Evolutionary conservation across 441 rosid species (phyloP).

Genomic region (Arabidopsis hybrid): DNA sequence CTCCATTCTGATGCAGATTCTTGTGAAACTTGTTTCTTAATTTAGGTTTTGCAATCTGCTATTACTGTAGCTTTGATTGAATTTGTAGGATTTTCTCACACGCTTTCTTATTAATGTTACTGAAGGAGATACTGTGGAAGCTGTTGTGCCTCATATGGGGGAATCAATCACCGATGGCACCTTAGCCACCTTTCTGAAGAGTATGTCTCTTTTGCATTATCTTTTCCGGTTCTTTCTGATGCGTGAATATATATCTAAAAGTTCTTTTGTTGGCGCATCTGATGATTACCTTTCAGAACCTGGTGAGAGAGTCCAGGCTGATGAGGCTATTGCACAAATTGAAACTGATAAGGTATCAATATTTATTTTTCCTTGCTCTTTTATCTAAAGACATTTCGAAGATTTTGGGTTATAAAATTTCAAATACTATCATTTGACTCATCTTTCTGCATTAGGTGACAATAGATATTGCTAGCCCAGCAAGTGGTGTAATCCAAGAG

Average conservation of each 20-base stretch:
- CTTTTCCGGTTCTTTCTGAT: slow-evolving; percentile 9
- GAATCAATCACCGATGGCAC: slow-evolving; percentile 99
- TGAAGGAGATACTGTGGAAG: slow-evolving; percentile 83
- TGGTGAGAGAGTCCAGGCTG: slow-evolving; percentile 90
- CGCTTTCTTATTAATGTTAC: slow-evolving; percentile 34
- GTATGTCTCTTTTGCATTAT: slow-evolving; percentile 52
- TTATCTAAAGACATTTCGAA: not conserved
- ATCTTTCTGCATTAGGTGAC: slow-evolving; percentile 70
- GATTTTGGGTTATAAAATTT: not conserved
- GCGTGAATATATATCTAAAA: slow-evolving; percentile 17
- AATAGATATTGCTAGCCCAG: slow-evolving; percentile 92
- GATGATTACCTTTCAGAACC: slow-evolving; percentile 64
- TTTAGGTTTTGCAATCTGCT: not conserved
- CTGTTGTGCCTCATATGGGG: slow-evolving; percentile 94
- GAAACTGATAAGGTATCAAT: slow-evolving; percentile 90
- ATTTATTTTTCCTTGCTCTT: not conserved
- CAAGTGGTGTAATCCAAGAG: slow-evolving; percentile 88
- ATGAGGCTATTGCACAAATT: slow-evolving; percentile 95
- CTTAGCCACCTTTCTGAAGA: slow-evolving; percentile 81
- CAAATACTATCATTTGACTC: slow-evolving; percentile 21
- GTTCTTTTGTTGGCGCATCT: slow-evolving; percentile 28
- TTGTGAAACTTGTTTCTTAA: not conserved
- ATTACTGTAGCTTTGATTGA: not conserved
- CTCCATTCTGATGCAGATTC: slow-evolving; percentile 1
- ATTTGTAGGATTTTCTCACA: not conserved